Evolutionary conservation across 2,329 filamentous ascomycete species (phyloP), one percentile per base, ranked within the genome.

Genomic region (Epichloe uncinata): DNA sequence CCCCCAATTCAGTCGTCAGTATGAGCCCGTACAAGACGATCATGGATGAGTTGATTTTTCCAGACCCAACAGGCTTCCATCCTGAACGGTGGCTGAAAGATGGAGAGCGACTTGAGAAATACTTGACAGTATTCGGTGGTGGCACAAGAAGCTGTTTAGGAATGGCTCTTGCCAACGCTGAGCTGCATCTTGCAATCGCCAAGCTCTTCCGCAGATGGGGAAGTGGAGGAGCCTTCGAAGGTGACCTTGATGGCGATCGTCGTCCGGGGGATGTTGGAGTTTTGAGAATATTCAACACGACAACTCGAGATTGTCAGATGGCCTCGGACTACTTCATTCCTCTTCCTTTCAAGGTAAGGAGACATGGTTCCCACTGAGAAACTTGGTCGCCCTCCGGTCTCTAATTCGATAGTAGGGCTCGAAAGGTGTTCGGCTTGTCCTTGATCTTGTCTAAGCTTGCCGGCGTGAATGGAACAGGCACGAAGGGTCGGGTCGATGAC

Each of bases 311-410:
- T 49, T 64, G 61, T 35, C 60, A 66, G 55, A 61, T 66, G 59
- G 65, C 64, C 15, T 60, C 63, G 20, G 66, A 69, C 48, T 68
- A 63, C 49, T 68, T 68, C 26, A 63, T 69, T 51, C 66, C 66
- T 6, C 63, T 68, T 13, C 65, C 66, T 18, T 66, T 62, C 55
- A 66, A 66, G 61, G 63, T 62, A 40, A 11, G 58, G 49, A 20
- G 2, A 16, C 37, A 8, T 3, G n/a, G 11, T 7, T 36, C 6
- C 12, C 3, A 30, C 12, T 15, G 20, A 7, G 20, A 7, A 4
- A 11, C 30, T 37, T 22, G 7, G 5, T 26, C 30, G 26, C 3
- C 20, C n/a, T 5, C 18, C 6, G 35, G 7, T 22, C 2, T 20
- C 45, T 49, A 46, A 45, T 18, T 53, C 54, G 53, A 57, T 5